Evolutionary conservation across 1,139 yeast species (phyloP), one percentile per base, ranked within the genome.

Genomic region (Ogataea hybrid): DNA sequence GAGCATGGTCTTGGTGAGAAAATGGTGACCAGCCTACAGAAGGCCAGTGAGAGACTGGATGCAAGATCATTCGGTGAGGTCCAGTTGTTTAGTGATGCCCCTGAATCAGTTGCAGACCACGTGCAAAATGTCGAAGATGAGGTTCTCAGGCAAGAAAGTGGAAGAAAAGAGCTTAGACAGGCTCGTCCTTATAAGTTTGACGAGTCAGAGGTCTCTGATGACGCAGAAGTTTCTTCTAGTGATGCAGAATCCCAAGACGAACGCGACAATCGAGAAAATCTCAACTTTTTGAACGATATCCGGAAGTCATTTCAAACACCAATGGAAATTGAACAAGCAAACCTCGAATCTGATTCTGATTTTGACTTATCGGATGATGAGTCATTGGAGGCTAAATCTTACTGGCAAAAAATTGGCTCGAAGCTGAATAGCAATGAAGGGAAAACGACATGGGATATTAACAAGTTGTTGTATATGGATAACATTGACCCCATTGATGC

Each of bases 11-110:
- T 55, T 90, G 96, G 61, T 54, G 97, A 92, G 63, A 77, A 80
- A 57, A 67, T 89, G 50, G 95, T 92, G 17, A 85, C 94, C 7
- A 80, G 79, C 39, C 71, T 92, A 52, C 97, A 90, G 61, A 73
- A 75, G 21, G 87, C 81, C 4, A 75, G 77, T 37, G 75, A 75
- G 40, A 71, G 85, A 10, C 67, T 86, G 57, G 81, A 81, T 31
- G 84, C 81, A 49, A 72, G 79, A 45, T 20, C 35, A 12, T 28
- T 35, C 7, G 77, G 75, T 22, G 82, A 82, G 14, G 81, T 86
- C 4, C 95, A 94, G 57, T 68, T 86, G 49, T 87, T 85, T 57
- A 75, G 85, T 35, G 70, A 72, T 47, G 78, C 81, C 44, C 75
- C 74, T 39, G 79, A 70, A 50, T n/a, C 28, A n/a, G 51, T 79